Evolutionary conservation across 2,329 filamentous ascomycete genomes (phyloP), one percentile per base, ranked within the genome.

Genomic region (Aspergillus sp.): DNA sequence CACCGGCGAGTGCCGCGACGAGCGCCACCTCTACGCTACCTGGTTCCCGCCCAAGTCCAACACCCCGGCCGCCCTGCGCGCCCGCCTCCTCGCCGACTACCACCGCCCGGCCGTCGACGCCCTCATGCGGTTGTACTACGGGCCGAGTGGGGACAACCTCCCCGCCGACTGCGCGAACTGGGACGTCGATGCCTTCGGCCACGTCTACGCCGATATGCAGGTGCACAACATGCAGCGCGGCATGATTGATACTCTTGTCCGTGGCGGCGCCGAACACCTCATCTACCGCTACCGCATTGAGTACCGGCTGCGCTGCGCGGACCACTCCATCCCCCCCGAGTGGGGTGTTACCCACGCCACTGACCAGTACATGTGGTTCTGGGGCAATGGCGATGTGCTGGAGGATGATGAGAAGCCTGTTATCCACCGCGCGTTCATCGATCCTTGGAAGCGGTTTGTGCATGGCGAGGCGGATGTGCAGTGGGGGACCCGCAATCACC

Each of bases 291-390:
- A 84, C 57, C 73, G 80, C 1, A 76, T 83, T 52, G 77, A 83
- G 46, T 82, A 76, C 72, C 73, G 80, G 4, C 74, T 78, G 5
- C 64, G 73, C 42, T 80, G 77, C 52, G 73, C 76, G 3, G 75
- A 78, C 43, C 55, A 59, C 5, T 56, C 58, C 3, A 60, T 76
- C 9, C 79, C 79, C 1, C 65, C 63, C 1, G 68, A 73, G 38
- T 83, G 77, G 75, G 79, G 77, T 2, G 79, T 79, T 2, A 83
- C 80, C 14, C 81, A 84, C 60, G 73, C 73, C 0, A 78, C 77
- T 0, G 81, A 84, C 55, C 71, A 78, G 60, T 66, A 72, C 5
- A 75, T 83, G 26, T 84, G 81, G 81, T 80, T 82, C 51, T 83
- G 76, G 74, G 81, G 81, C 0, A 74, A 78, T 56, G 77, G 76